These are phyloP conservation scores for Colletotrichum abscissum DNA, from an alignment of 2,329 filamentous ascomycete species.

Conservation along the genomic window DNA sequence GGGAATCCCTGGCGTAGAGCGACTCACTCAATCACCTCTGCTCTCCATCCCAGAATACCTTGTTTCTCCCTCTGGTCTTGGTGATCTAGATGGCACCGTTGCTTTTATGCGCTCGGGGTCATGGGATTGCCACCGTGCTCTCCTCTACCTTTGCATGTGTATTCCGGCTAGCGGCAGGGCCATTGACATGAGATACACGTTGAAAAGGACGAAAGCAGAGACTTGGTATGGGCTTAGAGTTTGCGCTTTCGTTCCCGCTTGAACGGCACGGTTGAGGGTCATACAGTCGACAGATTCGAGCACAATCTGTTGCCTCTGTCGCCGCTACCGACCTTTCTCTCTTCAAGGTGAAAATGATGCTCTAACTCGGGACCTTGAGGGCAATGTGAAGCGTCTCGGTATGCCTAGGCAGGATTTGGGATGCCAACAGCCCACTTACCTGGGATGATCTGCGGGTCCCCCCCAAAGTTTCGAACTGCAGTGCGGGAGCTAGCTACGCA, in stretches of 20 bases:
- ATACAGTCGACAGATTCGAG: conserved; percentile 30
- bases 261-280: conserved; percentile 32
- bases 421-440: conserved; percentile 15
- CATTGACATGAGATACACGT: conserved; percentile 6
- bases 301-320: background rate
- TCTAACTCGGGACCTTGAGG: conserved; percentile 10
- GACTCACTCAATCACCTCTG: background rate
- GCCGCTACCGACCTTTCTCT: background rate
- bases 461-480: conserved; percentile 27
- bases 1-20: background rate
- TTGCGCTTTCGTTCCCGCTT: conserved; percentile 32
- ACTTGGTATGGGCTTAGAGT: conserved; percentile 9
- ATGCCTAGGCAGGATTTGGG: background rate
- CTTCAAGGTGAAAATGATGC: conserved; percentile 12
- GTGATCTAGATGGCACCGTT: background rate
- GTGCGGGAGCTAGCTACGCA: conserved; percentile 14
- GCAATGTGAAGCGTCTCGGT: conserved; percentile 3
- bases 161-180: background rate
- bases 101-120: conserved; percentile 19
- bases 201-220: conserved; percentile 23
- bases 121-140: conserved; percentile 17
- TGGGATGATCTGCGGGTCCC: conserved; percentile 15
- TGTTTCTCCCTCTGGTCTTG: background rate
- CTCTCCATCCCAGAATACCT: background rate
- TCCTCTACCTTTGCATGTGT: background rate